A percentile compares a stretch with the other conserved stretches of the same genome.
Evolutionary conservation across 2,329 filamentous ascomycete genomes (phyloP).

Genomic region (Alternaria panax): DNA sequence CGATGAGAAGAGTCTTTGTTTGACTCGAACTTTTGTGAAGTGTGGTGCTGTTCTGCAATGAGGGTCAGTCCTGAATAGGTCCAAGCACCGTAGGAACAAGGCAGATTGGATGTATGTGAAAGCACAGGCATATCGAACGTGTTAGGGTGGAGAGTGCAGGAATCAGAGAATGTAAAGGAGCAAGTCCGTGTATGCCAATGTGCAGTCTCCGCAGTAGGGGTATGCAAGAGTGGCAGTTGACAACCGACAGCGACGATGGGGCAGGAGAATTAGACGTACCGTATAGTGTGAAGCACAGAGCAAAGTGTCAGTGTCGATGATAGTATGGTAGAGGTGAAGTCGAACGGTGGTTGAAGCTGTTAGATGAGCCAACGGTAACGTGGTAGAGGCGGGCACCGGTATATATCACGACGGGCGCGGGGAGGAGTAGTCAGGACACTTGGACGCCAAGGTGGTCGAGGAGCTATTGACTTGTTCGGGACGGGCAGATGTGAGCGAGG

Average conservation of each 20-base stretch:
- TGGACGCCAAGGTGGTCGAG: conserved; percentile 43
- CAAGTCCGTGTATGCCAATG: neutral
- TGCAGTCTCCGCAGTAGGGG: neutral
- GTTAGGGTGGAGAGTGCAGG: neutral
- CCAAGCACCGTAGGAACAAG: conserved; percentile 7
- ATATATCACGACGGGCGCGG: conserved; percentile 45
- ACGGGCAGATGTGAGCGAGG: conserved; percentile 43
- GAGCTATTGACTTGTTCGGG: conserved; percentile 46
- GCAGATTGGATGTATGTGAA: neutral
- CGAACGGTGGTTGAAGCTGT: conserved; percentile 24
- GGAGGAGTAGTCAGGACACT: conserved; percentile 33
- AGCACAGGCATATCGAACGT: neutral
- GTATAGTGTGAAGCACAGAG: conserved; percentile 10
- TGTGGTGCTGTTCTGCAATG: conserved; percentile 6
- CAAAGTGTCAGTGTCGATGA: neutral
- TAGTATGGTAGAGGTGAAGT: conserved; percentile 16
- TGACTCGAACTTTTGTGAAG: neutral
- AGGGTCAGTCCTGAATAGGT: conserved; percentile 13
- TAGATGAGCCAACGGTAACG: conserved; percentile 37
- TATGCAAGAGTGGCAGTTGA: neutral
- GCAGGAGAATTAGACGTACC: conserved; percentile 11
- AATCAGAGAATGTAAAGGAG: neutral
- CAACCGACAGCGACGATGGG: conserved; percentile 1
- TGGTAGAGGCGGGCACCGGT: conserved; percentile 39
- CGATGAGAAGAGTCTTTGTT: neutral